A percentile compares a stretch with the other conserved stretches of the same genome.
These are phyloP conservation scores for Cryphonectria carpinicola DNA, from an alignment of 2,329 filamentous ascomycete genomes.

Conservation along the genomic window DNA sequence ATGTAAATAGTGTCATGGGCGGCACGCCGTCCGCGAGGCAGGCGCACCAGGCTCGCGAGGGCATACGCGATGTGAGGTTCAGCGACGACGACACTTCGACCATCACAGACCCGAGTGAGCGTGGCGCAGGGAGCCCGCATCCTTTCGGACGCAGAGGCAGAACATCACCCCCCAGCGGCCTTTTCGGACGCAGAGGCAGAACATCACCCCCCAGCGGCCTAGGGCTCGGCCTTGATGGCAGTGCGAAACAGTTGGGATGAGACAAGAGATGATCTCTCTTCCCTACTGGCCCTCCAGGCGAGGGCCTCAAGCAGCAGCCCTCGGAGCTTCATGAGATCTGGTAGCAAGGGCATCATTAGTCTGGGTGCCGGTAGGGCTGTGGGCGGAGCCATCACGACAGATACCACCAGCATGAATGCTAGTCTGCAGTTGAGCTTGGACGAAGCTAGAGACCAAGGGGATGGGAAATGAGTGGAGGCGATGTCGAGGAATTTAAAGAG, in stretches of 20 bases:
- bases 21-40: conserved; percentile 16
- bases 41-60: conserved; percentile 29
- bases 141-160: conserved; percentile 9
- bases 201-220: neutral
- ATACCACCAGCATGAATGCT: conserved; percentile 29
- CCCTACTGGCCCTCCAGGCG: conserved; percentile 37
- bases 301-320: conserved; percentile 41
- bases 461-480: neutral
- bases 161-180: neutral
- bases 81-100: conserved; percentile 26
- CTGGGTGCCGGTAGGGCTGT: conserved; percentile 44
- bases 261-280: conserved; percentile 10
- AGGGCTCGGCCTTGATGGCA: conserved; percentile 9
- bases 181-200: conserved; percentile 11
- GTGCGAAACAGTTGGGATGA: conserved; percentile 13
- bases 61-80: conserved; percentile 18
- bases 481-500: neutral
- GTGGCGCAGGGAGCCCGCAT: conserved; percentile 10
- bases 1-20: conserved; percentile 35
- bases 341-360: conserved; percentile 43
- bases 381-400: conserved; percentile 42
- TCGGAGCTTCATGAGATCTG: conserved; percentile 44
- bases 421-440: conserved; percentile 25
- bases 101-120: conserved; percentile 25
- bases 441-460: conserved; percentile 16